Percentiles rank a stretch among this genome's conserved stretches.
Evolutionary conservation across 129 eudicot genomes (phyloP).

Genomic region (Mikania micrantha): DNA sequence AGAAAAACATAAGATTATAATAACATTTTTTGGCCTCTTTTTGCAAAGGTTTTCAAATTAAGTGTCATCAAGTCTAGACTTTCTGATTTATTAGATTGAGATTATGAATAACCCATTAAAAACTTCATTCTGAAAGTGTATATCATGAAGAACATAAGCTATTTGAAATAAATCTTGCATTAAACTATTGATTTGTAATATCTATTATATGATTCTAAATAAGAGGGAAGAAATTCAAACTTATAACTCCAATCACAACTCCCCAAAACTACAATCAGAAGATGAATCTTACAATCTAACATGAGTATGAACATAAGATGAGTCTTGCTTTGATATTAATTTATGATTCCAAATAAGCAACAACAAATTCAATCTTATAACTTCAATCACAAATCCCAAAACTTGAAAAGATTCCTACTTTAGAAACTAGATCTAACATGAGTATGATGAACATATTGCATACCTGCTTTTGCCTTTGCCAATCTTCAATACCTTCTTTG

Average conservation of each 20-base stretch:
- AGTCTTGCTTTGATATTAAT: too few relatives aligned
- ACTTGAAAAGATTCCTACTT: slow-evolving; percentile 1
- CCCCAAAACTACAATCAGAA: slow-evolving; percentile 14
- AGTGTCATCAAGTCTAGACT: too few relatives aligned
- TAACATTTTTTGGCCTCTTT: background rate
- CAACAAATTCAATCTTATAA: background rate
- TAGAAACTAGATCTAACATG: slow-evolving; percentile 6
- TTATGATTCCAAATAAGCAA: background rate
- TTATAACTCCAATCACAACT: slow-evolving; percentile 9
- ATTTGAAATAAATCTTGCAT: background rate
- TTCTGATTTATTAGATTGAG: too few relatives aligned
- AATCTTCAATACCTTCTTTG: slow-evolving; percentile 89
- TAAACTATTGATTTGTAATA: slow-evolving; percentile 11
- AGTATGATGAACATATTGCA: background rate
- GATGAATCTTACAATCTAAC: too few relatives aligned
- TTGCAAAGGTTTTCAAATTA: background rate
- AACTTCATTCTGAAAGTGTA: too few relatives aligned
- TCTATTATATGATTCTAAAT: slow-evolving; percentile 9
- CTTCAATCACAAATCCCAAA: slow-evolving; percentile 15
- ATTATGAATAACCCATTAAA: too few relatives aligned
- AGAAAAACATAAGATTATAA: slow-evolving; percentile 10
- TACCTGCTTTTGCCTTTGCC: slow-evolving; percentile 77
- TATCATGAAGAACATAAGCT: background rate
- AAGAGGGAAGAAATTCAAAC: background rate
- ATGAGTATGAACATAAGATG: too few relatives aligned